A percentile compares a stretch with the other conserved stretches of the same genome.
phyloP scores from a whole-genome alignment of 2,329 filamentous ascomycete genomes.

The Penicillium corylophilum region DNA sequence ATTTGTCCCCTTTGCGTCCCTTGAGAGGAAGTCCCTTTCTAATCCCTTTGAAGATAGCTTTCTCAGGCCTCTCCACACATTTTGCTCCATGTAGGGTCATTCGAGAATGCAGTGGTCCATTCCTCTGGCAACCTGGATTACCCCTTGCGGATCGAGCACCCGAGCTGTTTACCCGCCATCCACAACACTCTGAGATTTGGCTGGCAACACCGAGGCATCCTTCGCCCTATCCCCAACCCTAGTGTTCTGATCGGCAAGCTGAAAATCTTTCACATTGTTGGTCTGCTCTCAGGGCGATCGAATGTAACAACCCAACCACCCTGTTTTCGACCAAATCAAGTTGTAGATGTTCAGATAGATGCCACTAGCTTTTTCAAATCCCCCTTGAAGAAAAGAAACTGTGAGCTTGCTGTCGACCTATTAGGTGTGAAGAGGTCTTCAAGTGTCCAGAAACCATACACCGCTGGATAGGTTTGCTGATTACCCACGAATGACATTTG shows the following conservation, averaged over 20 bases:
- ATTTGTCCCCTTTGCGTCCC: neutral
- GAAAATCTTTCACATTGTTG: slow-evolving; percentile 1
- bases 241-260: slow-evolving; percentile 1
- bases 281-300: neutral
- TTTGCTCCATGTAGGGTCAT: slow-evolving; percentile 4
- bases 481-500: too few relatives aligned
- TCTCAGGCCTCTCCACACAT: neutral
- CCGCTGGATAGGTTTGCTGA: too few relatives aligned
- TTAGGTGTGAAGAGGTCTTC: neutral
- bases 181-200: neutral
- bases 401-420: neutral
- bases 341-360: neutral
- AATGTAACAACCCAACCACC: slow-evolving; percentile 2
- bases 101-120: slow-evolving; percentile 6
- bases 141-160: slow-evolving; percentile 1
- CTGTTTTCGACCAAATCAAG: neutral
- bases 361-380: neutral
- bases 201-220: neutral
- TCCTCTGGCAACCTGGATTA: slow-evolving; percentile 7
- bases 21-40: neutral
- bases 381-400: neutral
- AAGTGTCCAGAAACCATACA: neutral
- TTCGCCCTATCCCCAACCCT: neutral
- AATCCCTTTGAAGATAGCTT: neutral
- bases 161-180: neutral